Evolutionary conservation across 306 rosid species (phyloP), one percentile per base, ranked within the genome.

Genomic region (Vigna hirtella): DNA sequence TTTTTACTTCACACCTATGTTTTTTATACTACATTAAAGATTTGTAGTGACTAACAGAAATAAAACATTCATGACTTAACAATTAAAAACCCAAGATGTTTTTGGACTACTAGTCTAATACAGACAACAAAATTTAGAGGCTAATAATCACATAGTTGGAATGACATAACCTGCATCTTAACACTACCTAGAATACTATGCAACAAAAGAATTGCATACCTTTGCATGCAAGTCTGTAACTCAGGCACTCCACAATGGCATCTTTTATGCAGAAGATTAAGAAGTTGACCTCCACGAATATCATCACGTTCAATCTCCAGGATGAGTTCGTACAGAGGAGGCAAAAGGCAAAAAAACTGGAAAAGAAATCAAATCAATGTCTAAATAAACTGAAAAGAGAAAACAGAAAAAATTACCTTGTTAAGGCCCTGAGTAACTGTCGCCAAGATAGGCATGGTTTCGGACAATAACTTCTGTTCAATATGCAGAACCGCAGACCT

Each of bases 161-260:
- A 74, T 69, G 66, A 42, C 71, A 80, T 15, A 36, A 49, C 53
- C 30, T 5, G 34, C 71, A 58, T 22, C 61, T 1, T 30, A 57
- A 9, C 64, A 43, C 18, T 70, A 32, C 59, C 30, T 18, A 66
- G 26, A 77, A 55, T 43, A 61, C n/a, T 9, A 59, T 13, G 12
- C 3, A 18, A 43, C 61, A 66, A 82, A 83, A 75, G 22, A 73
- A 26, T 32, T 16, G 12, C 79, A 84, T 76, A 93, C 98, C 98
- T 95, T 64, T 93, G 97, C 73, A 95, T 88, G 83, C 99, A 95
- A 18, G 97, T 85, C 82, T 95, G 99, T 85, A 93, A 86, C 78
- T 95, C 99, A 32, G 98, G 99, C 69, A 95, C 99, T 38, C 99
- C 99, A 82, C 99, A 95, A 70, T 90, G 99, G 70, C 98, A 91